Percentiles rank a stretch among this genome's conserved stretches.
Conservation (phyloP, 2,329 filamentous ascomycete genomes). For the Trichoderma endophyticum region DNA sequence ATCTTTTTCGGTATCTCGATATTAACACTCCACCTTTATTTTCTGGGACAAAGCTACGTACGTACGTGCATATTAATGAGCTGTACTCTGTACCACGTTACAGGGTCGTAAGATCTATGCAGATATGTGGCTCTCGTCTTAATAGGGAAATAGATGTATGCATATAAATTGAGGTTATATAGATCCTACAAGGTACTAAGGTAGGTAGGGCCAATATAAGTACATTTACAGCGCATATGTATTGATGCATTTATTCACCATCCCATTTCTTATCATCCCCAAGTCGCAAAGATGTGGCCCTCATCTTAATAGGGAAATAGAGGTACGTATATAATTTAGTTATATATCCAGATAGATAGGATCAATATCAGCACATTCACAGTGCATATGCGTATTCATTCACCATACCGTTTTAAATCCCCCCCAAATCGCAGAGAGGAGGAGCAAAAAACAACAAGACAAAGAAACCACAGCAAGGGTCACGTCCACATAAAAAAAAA, state of each 20-base stretch:
- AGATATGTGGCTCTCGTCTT: no score
- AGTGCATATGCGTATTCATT: not conserved
- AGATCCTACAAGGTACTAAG: not conserved
- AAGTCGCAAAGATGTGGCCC: not conserved
- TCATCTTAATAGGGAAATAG: no score
- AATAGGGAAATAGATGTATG: not conserved
- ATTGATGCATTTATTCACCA: not conserved
- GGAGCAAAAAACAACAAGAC: not conserved
- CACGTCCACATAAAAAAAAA: not conserved
- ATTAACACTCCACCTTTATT: constrained; percentile 7
- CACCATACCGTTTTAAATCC: not conserved
- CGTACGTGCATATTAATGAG: not conserved
- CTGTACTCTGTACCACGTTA: not conserved
- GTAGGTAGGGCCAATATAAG: no score
- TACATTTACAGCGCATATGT: not conserved
- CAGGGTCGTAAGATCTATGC: not conserved
- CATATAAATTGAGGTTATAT: not conserved
- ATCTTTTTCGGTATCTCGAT: not conserved
- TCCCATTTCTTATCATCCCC: not conserved
- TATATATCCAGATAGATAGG: not conserved
- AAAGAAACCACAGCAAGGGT: not conserved
- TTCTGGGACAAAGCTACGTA: not conserved
- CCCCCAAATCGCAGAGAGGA: not conserved
- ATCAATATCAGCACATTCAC: not conserved
- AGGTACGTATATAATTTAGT: no score